Conservation (phyloP, 2,329 filamentous ascomycete species). For the Xylariales sp. region DNA sequence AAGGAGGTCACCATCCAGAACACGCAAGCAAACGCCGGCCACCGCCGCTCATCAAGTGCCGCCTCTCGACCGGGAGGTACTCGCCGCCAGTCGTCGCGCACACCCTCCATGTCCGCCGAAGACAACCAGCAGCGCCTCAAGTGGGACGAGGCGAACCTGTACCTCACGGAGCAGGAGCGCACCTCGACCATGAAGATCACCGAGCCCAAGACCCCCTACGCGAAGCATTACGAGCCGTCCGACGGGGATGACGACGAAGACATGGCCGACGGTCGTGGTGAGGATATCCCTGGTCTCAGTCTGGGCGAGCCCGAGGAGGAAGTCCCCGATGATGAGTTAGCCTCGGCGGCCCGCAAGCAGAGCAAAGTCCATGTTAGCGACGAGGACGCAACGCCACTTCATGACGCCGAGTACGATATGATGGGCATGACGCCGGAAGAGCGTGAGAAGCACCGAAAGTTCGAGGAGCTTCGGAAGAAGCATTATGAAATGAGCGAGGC, state of each 20-base stretch:
- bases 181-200: constrained; percentile 98
- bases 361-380: constrained; percentile 77
- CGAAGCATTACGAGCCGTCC: constrained; percentile 81
- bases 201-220: constrained; percentile 97
- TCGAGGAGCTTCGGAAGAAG: constrained; percentile 87
- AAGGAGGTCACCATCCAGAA: constrained; percentile 93
- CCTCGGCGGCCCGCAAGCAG: constrained; percentile 30
- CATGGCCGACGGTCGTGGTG: constrained; percentile 50
- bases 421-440: constrained; percentile 64
- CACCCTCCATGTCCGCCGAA: constrained; percentile 38
- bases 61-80: constrained; percentile 58
- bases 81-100: constrained; percentile 64
- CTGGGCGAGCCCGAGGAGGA: constrained; percentile 87
- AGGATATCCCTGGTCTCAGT: constrained; percentile 88
- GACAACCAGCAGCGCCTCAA: constrained; percentile 67
- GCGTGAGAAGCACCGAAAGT: constrained; percentile 83
- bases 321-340: constrained; percentile 44
- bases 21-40: constrained; percentile 89
- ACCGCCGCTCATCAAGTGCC: constrained; percentile 75
- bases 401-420: constrained; percentile 53
- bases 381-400: constrained; percentile 48
- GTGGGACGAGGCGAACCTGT: constrained; percentile 98
- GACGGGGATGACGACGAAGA: constrained; percentile 85
- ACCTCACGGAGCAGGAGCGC: constrained; percentile 93
- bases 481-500: constrained; percentile 99